phyloP scores from a whole-genome alignment of 495 filamentous ascomycete species.

The Podospora tetraspora region DNA sequence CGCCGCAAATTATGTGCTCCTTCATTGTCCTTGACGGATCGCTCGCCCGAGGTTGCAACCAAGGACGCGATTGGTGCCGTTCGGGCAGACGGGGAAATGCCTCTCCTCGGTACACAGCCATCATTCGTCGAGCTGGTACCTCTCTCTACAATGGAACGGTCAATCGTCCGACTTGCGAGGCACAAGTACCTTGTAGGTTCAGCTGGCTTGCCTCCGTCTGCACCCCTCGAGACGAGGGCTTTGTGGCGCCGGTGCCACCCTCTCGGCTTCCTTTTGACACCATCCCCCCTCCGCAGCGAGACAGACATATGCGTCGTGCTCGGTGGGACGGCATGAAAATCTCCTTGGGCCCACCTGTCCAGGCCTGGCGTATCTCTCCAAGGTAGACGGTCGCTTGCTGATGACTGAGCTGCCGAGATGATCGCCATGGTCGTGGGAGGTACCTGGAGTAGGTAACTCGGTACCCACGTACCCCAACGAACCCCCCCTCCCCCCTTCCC shows the following conservation, averaged over 20 bases:
- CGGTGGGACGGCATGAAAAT: constrained; percentile 8
- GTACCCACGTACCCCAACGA: neutral
- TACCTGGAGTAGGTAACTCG: neutral
- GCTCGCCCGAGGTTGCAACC: constrained; percentile 2
- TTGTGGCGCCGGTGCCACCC: neutral
- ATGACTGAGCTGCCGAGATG: neutral
- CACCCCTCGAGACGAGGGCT: constrained; percentile 1
- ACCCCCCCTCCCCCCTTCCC: neutral
- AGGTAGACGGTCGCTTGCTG: neutral
- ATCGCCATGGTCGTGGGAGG: neutral
- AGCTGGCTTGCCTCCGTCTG: constrained; percentile 6
- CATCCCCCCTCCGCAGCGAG: neutral
- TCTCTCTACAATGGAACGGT: neutral
- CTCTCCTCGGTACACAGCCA: neutral
- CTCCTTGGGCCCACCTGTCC: constrained; percentile 10
- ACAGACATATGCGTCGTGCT: constrained; percentile 1
- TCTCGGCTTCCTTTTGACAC: neutral
- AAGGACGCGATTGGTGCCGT: neutral
- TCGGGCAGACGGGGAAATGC: constrained; percentile 4
- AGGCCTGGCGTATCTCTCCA: neutral
- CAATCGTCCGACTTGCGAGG: neutral
- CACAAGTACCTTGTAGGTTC: neutral
- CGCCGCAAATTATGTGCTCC: too few species aligned
- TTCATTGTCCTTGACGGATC: neutral
- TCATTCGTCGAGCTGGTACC: constrained; percentile 1